Evolutionary conservation across 441 rosid genomes (phyloP), one percentile per base, ranked within the genome.

Genomic region (Pelargonium cotyledonis): DNA sequence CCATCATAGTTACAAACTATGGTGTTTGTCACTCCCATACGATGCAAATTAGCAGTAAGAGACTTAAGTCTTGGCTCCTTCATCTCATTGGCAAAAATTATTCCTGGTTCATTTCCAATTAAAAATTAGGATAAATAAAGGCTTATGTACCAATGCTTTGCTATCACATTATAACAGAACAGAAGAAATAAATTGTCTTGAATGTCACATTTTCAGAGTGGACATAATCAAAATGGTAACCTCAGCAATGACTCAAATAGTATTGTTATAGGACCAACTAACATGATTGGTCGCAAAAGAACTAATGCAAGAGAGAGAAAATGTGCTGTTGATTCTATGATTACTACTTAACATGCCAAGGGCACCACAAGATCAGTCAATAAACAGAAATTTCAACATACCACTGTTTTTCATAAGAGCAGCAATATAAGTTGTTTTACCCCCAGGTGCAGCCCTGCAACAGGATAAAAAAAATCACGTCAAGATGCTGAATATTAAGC

Each of bases 361-460:
- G 31, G 31, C 31, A 58, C 31, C 29, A 65, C 14, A 69, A 55
- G 58, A 70, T 43, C 4, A 70, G 65, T 63, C 16, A 23, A 57
- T 29, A 44, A 65, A 47, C 38, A 74, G 72, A 74, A 73, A 72
- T 9, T 55, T 69, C 51, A 61, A 72, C 87, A 63, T 85, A 90
- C 99, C 97, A 65, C 87, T 88, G 72, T 95, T 91, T 79, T 90
- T 95, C 98, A 94, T 94, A 58, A 94, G 87, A 15, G 95, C 88
- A 7, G 98, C 96, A 76, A 94, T 70, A 64, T 94, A 94, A 26
- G 97, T 91, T 65, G 98, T 94, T 84, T 94, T 94, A 76, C 97
- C 97, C 72, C 97, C 99, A 66, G 99, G 97, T 19, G 99, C 96
- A 67, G 99, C 99, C 77, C 97, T 95, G 87, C 79, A 86, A 62